Evolutionary conservation across 805 yeast genomes (phyloP), one percentile per base, ranked within the genome.

Genomic region (Limtongozyma cylindracea): DNA sequence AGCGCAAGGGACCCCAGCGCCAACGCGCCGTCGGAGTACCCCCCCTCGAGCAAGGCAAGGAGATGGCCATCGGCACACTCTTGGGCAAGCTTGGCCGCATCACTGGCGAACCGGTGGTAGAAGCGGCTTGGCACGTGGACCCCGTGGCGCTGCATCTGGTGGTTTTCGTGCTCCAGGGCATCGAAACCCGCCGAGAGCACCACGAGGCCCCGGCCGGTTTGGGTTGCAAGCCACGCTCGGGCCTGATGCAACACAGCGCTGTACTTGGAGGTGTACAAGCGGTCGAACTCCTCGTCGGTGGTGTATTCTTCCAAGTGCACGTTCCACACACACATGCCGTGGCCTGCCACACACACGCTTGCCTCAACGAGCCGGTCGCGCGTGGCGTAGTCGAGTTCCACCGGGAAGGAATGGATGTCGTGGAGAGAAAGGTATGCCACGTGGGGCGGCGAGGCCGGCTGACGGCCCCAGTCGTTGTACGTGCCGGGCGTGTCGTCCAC

Each of bases 121-220:
- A 77, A 76, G 11, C 69, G 59, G 0, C 91, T 73, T 3, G 92
- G 92, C 8, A 76, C 78, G 33, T 69, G 66, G 13, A 71, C 76
- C 0, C 64, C 63, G 38, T 77, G 91, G 24, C 91, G 50, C 41
- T 76, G 91, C 91, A 76, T 77, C 22, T 68, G 61, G n/a, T 62
- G 61, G 26, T 66, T 67, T 37, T 76, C 92, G 39, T 59, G 68
- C 37, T 76, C 92, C 10, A 74, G 65, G 3, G 88, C 91, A 44
- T 76, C 92, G 38, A 76, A 77, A 2, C 92, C 92, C 1, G 91
- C 82, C 20, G 91, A 73, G 2, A 76, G 53, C n/a, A 70, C 56
- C 3, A 77, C 61, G 27, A 74, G 31, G 8, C n/a, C n/a, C n/a
- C n/a, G n/a, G n/a, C n/a, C n/a, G n/a, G n/a, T 31, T 53, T 58